Evolutionary conservation across 305 asterid genomes (phyloP), one percentile per base, ranked within the genome.

Genomic region (Plantago coronopus): DNA sequence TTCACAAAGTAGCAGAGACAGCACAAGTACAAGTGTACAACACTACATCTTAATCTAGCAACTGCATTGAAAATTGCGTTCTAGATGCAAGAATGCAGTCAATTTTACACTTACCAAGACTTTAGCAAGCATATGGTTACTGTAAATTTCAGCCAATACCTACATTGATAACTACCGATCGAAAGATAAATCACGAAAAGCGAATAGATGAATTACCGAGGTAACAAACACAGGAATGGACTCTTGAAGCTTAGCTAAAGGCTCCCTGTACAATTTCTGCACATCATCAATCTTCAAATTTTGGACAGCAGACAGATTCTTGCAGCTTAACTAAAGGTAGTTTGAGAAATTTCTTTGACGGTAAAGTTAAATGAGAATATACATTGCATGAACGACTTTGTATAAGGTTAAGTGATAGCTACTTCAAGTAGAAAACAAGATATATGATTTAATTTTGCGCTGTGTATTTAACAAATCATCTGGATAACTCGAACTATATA

Each of bases 221-320:
- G 64, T 72, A 59, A 67, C 63, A 59, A 74, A 37, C 40, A 84
- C 74, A 53, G 98, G 89, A 22, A 82, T 25, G 48, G 90, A 71
- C 31, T 75, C 87, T 43, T 73, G 85, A 54, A 86, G 77, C 68
- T 72, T 82, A 67, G 74, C 64, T 54, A 79, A 66, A 2, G 68
- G 57, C 67, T 71, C 74, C 47, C 56, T 74, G 38, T 54, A 68
- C 14, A 62, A 64, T 46, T 71, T 69, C 71, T 57, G 70, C 5
- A 68, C 69, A 59, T 45, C 43, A 37, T 43, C 71, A 15, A 68
- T 73, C 65, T 61, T 62, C 44, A 55, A 34, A 59, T 74, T 65
- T 21, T 57, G 65, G 19, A 62, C 8, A 18, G 64, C 59, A 50
- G 61, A 61, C 67, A 13, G 90, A 72, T 25, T 75, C 87, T 43